Evolutionary conservation across 2,329 filamentous ascomycete species (phyloP).

Genomic region (Fusarium sp.): DNA sequence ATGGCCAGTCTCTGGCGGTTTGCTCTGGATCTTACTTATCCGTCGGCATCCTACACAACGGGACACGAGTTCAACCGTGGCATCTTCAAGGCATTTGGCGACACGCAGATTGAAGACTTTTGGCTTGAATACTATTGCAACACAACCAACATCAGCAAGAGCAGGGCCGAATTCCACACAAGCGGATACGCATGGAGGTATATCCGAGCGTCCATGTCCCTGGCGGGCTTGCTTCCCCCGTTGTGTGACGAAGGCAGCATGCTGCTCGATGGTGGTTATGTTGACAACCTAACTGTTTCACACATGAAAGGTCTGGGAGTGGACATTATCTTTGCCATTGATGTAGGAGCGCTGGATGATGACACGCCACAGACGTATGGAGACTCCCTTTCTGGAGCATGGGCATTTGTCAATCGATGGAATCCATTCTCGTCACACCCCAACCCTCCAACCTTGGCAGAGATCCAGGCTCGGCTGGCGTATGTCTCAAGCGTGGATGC

Average conservation of each 20-base stretch:
- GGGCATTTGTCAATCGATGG: constrained; percentile 96
- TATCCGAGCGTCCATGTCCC: constrained; percentile 94
- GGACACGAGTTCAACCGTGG: constrained; percentile 99
- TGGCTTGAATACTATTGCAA: constrained; percentile 99
- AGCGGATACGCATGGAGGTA: constrained; percentile 98
- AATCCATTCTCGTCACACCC: constrained; percentile 90
- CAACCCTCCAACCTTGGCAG: constrained; percentile 93
- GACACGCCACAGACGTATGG: constrained; percentile 92
- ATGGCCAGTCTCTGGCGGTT: constrained; percentile 99
- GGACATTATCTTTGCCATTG: constrained; percentile 93
- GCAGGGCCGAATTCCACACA: constrained; percentile 90
- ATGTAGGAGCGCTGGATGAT: constrained; percentile 93
- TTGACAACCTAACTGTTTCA: constrained; percentile 95
- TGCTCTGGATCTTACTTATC: constrained; percentile 93
- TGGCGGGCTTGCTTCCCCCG: constrained; percentile 91
- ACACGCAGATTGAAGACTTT: constrained; percentile 98
- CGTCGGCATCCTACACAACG: constrained; percentile 95
- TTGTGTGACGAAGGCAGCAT: constrained; percentile 97
- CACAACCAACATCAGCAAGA: constrained; percentile 98
- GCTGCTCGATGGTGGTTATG: constrained; percentile 95
- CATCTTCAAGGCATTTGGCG: constrained; percentile 98
- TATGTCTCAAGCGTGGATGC: constrained; percentile 97
- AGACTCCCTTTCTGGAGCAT: constrained; percentile 92
- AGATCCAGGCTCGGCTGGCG: constrained; percentile 93
- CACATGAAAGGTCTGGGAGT: constrained; percentile 97